Percentiles rank a stretch among this genome's conserved stretches.
phyloP scores from a whole-genome alignment of 208 protist species.

The Wallacemonas collosoma region DNA sequence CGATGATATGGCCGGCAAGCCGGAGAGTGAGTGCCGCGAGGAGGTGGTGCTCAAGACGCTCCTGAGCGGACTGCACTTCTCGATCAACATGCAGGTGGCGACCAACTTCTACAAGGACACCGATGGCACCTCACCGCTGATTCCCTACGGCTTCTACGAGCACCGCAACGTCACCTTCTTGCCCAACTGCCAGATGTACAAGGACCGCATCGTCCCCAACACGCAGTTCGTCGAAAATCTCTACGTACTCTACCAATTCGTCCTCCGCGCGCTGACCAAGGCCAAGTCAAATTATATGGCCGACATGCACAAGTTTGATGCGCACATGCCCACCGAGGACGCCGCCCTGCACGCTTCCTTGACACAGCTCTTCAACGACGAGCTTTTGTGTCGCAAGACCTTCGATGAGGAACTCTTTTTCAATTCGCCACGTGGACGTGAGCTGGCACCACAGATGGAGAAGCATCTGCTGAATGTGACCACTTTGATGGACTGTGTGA shows the following conservation, averaged over 20 bases:
- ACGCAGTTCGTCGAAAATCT: constrained; percentile 82
- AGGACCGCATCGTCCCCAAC: constrained; percentile 47
- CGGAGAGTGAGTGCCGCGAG: constrained; percentile 54
- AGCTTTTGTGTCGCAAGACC: constrained; percentile 62
- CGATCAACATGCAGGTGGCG: constrained; percentile 86
- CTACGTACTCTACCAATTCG: constrained; percentile 88
- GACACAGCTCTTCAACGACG: constrained; percentile 56
- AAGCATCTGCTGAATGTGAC: constrained; percentile 80
- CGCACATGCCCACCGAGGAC: constrained; percentile 48
- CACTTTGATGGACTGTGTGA: constrained; percentile 90
- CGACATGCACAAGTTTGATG: constrained; percentile 48
- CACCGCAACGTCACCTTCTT: constrained; percentile 83
- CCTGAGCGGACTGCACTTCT: constrained; percentile 88
- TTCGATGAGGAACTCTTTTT: constrained; percentile 89
- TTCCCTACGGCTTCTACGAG: constrained; percentile 56
- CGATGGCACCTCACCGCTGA: constrained; percentile 57
- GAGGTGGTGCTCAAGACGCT: constrained; percentile 60
- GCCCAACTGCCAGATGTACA: constrained; percentile 87
- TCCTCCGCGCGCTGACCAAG: constrained; percentile 81
- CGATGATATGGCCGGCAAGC: constrained; percentile 5
- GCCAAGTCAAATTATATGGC: constrained; percentile 50
- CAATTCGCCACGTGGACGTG: constrained; percentile 45
- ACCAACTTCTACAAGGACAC: constrained; percentile 84
- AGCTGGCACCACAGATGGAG: constrained; percentile 78
- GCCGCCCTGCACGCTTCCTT: constrained; percentile 46